phyloP scores from a whole-genome alignment of 768 basidiomycete genomes.

The Wakefieldia striispora region DNA sequence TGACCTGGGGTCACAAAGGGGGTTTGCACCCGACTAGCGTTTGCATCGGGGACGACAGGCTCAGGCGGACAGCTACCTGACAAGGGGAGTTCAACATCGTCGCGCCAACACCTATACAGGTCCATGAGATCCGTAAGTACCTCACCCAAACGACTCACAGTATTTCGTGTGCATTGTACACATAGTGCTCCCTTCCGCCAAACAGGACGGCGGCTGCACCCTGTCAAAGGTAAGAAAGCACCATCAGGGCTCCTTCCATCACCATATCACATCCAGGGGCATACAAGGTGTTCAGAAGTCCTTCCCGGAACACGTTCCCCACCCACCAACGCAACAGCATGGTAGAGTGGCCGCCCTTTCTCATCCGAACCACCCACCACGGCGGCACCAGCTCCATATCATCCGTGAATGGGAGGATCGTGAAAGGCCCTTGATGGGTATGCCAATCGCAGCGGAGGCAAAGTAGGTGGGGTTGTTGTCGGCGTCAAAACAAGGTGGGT shows the following conservation, averaged over 20 bases:
- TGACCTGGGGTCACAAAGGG: background rate
- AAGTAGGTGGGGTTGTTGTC: slow-evolving; percentile 3
- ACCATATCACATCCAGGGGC: background rate
- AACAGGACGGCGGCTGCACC: background rate
- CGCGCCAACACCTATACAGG: background rate
- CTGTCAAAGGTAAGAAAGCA: background rate
- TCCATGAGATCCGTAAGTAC: background rate
- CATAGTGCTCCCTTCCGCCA: slow-evolving; percentile 1
- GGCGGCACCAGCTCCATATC: slow-evolving; percentile 1
- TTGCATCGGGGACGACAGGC: background rate
- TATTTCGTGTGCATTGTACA: slow-evolving; percentile 4
- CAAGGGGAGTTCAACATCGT: background rate
- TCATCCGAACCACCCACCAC: slow-evolving; percentile 4
- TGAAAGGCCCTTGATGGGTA: slow-evolving; percentile 1
- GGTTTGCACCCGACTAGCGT: background rate
- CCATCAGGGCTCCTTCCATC: background rate
- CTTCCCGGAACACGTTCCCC: background rate
- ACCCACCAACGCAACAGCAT: slow-evolving; percentile 1
- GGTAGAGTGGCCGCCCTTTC: background rate
- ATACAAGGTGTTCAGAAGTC: slow-evolving; percentile 6
- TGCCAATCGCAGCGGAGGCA: background rate
- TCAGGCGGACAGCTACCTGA: background rate
- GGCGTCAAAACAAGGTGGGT: slow-evolving; percentile 6
- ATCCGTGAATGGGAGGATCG: slow-evolving; percentile 6
- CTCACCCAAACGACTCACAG: background rate